A percentile compares a stretch with the other conserved stretches of the same genome.
Conservation (phyloP, 208 protist genomes). For the Trypanosoma theileri region DNA sequence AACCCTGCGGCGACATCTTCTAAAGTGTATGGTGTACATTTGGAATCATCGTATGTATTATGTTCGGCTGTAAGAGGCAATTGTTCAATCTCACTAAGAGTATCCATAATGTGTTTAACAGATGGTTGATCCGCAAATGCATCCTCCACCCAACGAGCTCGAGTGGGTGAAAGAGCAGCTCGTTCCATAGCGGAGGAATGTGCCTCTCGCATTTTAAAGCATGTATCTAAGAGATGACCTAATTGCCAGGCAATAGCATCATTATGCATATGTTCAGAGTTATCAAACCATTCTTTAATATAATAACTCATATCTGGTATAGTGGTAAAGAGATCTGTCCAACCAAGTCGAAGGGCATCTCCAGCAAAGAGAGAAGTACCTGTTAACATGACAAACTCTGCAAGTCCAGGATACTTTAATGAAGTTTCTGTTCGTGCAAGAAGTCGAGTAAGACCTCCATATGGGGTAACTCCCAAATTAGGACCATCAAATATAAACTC, state of each 20-base stretch:
- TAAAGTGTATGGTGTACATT: conserved; percentile 75
- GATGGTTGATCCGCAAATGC: conserved; percentile 87
- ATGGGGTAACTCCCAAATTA: conserved; percentile 80
- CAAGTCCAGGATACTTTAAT: conserved; percentile 88
- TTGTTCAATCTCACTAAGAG: conserved; percentile 78
- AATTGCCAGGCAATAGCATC: conserved; percentile 92
- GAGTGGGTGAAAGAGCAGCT: conserved; percentile 68
- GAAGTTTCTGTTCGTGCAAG: conserved; percentile 84
- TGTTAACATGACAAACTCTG: conserved; percentile 90
- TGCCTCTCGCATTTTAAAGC: conserved; percentile 84
- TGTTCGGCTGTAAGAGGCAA: conserved; percentile 51
- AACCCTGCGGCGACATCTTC: conserved; percentile 61
- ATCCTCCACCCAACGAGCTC: conserved; percentile 89
- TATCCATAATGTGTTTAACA: conserved; percentile 70
- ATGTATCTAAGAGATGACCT: conserved; percentile 84
- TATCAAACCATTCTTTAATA: conserved; percentile 92
- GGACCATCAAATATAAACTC: conserved; percentile 90
- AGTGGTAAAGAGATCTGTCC: conserved; percentile 88
- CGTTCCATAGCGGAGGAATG: conserved; percentile 88
- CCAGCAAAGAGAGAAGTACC: conserved; percentile 89
- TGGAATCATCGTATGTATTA: conserved; percentile 65
- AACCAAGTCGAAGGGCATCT: conserved; percentile 85
- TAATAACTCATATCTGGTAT: conserved; percentile 87
- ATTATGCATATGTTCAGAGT: conserved; percentile 90
- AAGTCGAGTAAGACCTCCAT: conserved; percentile 75